Evolutionary conservation across 345 rosid genomes (phyloP).

Genomic region (Bruguiera sexangula): DNA sequence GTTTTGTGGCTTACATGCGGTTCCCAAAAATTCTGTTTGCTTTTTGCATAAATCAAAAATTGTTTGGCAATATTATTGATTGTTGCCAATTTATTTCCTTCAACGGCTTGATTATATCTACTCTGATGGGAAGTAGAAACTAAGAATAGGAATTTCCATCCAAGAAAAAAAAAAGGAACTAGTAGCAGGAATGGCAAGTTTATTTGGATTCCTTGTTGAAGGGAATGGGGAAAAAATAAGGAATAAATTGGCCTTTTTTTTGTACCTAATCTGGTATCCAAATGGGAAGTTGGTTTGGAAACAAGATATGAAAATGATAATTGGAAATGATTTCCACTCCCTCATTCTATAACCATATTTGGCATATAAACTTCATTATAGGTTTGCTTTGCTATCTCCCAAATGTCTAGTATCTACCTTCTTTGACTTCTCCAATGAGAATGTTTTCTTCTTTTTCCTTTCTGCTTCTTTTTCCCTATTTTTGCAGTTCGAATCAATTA

Average conservation of each 20-base stretch:
- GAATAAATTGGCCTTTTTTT: neutral
- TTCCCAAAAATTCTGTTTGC: conserved; percentile 4
- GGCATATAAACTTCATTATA: neutral
- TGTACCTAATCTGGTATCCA: neutral
- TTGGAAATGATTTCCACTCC: neutral
- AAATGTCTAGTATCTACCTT: too few relatives aligned
- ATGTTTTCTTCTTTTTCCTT: neutral
- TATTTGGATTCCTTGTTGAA: neutral
- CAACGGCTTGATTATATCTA: neutral
- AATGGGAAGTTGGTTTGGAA: neutral
- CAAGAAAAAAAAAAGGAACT: neutral
- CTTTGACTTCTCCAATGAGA: neutral
- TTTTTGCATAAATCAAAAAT: neutral
- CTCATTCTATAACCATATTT: too few relatives aligned
- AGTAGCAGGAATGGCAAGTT: neutral
- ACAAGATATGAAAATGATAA: neutral
- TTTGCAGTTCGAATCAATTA: neutral
- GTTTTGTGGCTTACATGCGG: conserved; percentile 15
- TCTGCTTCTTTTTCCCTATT: neutral
- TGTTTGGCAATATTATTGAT: too few relatives aligned
- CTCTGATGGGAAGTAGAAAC: too few relatives aligned
- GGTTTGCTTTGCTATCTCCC: neutral
- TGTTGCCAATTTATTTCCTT: neutral
- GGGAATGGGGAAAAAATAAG: neutral
- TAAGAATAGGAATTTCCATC: neutral